phyloP scores from a whole-genome alignment of 257 asterid species.

The Solanum microdontum region DNA sequence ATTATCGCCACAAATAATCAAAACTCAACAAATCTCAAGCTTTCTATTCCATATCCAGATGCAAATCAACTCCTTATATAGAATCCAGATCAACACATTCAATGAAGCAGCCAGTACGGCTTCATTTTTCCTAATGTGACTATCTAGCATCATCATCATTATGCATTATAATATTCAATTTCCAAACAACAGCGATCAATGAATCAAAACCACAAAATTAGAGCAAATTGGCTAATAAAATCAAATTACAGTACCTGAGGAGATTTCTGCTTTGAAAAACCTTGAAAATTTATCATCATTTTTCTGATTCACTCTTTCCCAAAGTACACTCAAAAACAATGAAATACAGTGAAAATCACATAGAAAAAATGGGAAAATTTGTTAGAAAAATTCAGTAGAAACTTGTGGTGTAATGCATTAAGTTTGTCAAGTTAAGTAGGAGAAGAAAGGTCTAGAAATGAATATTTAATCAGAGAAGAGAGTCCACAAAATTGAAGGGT shows the following conservation, averaged over 20 bases:
- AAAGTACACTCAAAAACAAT: background rate
- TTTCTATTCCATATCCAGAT: background rate
- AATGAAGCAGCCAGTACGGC: background rate
- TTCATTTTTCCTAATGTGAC: background rate
- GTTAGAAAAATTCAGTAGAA: background rate
- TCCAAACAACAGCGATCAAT: background rate
- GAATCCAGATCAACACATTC: background rate
- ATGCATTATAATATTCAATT: background rate
- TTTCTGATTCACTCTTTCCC: background rate
- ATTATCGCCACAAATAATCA: background rate
- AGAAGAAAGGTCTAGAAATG: background rate
- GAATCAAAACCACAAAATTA: background rate
- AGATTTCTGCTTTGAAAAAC: constrained; percentile 41
- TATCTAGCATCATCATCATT: background rate
- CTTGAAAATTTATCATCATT: constrained; percentile 51
- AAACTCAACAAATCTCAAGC: background rate
- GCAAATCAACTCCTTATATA: background rate
- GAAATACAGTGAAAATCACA: background rate
- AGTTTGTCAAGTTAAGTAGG: background rate
- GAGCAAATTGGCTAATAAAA: background rate
- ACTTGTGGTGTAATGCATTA: background rate
- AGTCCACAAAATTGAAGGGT: background rate
- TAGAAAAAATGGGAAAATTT: background rate
- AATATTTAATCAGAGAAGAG: background rate
- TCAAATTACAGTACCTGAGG: constrained; percentile 25